Conservation (phyloP, 2,329 filamentous ascomycete genomes). For the Colletotrichum scovillei region DNA sequence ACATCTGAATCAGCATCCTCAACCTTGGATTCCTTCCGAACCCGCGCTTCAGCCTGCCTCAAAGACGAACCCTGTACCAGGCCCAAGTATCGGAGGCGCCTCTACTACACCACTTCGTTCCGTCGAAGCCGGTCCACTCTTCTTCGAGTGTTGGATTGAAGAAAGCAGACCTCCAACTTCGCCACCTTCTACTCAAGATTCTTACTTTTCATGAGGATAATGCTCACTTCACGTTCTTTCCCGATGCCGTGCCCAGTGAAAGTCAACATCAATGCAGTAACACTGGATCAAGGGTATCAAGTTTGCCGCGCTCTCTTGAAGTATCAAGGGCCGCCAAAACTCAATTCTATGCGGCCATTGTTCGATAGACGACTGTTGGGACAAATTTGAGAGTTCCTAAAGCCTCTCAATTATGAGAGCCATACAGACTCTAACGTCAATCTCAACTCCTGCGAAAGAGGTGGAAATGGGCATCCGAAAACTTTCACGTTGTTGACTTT, state of each 20-base stretch:
- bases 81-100: conserved; percentile 47
- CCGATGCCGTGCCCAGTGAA: background rate
- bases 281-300: background rate
- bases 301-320: background rate
- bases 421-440: too few species aligned
- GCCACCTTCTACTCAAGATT: conserved; percentile 22
- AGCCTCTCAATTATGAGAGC: too few species aligned
- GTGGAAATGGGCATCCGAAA: background rate
- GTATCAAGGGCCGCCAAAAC: background rate
- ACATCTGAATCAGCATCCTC: conserved; percentile 59
- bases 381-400: too few species aligned
- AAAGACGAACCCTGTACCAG: conserved; percentile 43
- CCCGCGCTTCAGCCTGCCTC: conserved; percentile 56
- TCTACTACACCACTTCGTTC: conserved; percentile 63
- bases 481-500: background rate
- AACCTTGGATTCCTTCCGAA: conserved; percentile 70
- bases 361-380: too few species aligned
- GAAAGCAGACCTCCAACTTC: conserved; percentile 56
- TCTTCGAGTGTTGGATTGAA: conserved; percentile 76
- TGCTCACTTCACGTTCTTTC: background rate
- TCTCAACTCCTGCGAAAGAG: too few species aligned
- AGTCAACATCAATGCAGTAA: background rate
- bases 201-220: conserved; percentile 16
- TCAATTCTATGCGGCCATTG: too few species aligned
- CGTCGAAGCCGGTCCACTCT: conserved; percentile 67